Conservation (phyloP, 192 early-diverging fungal genomes). For the Linnemannia zychae region DNA sequence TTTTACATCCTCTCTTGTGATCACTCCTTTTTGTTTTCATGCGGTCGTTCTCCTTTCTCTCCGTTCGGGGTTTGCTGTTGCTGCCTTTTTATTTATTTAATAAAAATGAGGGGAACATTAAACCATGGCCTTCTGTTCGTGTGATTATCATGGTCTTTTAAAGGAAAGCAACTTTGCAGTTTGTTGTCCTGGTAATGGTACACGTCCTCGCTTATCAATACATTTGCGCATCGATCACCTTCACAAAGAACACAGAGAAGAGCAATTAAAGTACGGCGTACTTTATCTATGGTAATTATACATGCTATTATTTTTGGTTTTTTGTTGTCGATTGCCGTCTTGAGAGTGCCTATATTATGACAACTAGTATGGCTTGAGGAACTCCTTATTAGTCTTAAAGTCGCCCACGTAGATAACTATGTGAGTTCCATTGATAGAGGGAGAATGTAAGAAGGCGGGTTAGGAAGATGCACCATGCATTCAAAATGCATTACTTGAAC, state of each 20-base stretch:
- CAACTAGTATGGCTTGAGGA: background rate
- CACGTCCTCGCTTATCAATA: background rate
- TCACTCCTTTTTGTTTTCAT: background rate
- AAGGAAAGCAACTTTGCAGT: background rate
- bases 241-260: too few relatives aligned
- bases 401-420: conserved; percentile 15
- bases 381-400: conserved; percentile 9
- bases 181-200: background rate
- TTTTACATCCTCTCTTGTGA: background rate
- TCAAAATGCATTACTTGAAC: background rate
- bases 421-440: background rate
- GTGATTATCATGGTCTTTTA: background rate
- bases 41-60: background rate
- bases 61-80: too few relatives aligned
- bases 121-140: too few relatives aligned
- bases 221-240: too few relatives aligned
- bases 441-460: too few relatives aligned
- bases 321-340: background rate
- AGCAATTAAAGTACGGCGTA: too few relatives aligned
- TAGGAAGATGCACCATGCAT: background rate
- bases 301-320: background rate
- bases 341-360: background rate
- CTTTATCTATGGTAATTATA: background rate
- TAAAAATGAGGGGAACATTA: too few relatives aligned
- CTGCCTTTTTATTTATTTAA: too few relatives aligned